Evolutionary conservation across 2,329 filamentous ascomycete genomes (phyloP).

Genomic region (Stenocarpella maydis): DNA sequence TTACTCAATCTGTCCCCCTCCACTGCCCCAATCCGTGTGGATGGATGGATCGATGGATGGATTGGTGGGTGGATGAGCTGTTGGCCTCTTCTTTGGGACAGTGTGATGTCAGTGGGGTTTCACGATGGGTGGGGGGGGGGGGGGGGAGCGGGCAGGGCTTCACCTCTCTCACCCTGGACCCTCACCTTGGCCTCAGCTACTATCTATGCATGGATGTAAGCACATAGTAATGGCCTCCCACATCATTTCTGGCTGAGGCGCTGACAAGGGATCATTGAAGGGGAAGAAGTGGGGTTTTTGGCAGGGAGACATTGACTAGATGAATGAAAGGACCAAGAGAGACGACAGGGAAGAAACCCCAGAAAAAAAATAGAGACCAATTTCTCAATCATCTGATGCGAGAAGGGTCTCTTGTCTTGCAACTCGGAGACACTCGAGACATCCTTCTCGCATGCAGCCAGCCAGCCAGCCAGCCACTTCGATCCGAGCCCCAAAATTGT

Average conservation of each 20-base stretch:
- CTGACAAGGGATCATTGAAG: not conserved
- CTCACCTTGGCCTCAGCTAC: not conserved
- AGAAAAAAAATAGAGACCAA: conserved; percentile 1
- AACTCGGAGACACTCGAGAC: not conserved
- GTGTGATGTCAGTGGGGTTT: conserved; percentile 19
- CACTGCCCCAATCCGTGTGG: not conserved
- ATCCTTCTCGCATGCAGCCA: not conserved
- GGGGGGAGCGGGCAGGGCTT: not conserved
- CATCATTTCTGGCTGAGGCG: conserved; percentile 9
- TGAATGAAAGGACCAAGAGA: not conserved
- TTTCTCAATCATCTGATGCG: conserved; percentile 12
- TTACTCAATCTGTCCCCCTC: not conserved
- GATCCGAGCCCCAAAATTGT: not conserved
- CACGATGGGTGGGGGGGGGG: not conserved
- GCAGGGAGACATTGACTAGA: not conserved
- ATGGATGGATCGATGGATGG: not conserved
- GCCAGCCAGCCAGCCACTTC: not conserved
- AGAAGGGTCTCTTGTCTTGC: conserved; percentile 20
- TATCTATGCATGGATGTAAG: too few species aligned
- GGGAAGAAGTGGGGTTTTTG: not conserved
- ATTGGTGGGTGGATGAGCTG: not conserved
- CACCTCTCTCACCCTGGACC: not conserved
- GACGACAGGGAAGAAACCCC: not conserved
- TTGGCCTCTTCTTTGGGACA: not conserved
- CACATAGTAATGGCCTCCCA: too few species aligned